Percentiles rank a stretch among this genome's conserved stretches.
Conservation (phyloP, 768 basidiomycete genomes). For the Rhodotorula diobovata region DNA sequence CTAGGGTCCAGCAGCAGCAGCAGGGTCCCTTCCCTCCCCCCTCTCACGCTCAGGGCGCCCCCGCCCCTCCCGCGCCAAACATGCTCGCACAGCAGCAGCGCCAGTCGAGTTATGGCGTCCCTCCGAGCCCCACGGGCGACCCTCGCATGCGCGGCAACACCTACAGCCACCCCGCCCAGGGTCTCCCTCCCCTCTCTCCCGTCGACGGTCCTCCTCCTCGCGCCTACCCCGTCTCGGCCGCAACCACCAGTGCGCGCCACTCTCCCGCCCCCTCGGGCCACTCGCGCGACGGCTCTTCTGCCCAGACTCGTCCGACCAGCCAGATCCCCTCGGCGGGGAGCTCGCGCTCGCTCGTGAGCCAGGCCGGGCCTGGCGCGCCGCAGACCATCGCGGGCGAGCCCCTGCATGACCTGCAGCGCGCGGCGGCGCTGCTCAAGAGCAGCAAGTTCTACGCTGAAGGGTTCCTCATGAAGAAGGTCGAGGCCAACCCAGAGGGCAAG, state of each 20-base stretch:
- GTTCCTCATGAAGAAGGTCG: slow-evolving; percentile 63
- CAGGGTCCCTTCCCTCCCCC: not conserved
- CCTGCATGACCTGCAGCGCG: slow-evolving; percentile 32
- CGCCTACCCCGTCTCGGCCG: no score
- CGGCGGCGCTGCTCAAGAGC: slow-evolving; percentile 28
- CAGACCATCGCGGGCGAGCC: slow-evolving; percentile 37
- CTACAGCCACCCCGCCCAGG: not conserved
- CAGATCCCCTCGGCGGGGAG: slow-evolving; percentile 2
- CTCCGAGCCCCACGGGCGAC: not conserved
- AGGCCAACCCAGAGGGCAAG: slow-evolving; percentile 71
- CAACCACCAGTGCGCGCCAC: not conserved
- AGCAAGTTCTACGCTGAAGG: slow-evolving; percentile 40
- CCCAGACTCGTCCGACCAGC: not conserved
- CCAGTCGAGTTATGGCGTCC: not conserved
- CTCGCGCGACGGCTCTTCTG: no score
- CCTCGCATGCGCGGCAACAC: not conserved
- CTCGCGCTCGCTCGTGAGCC: not conserved
- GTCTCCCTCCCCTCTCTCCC: not conserved
- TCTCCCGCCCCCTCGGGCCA: slow-evolving; percentile 7
- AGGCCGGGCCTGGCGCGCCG: not conserved
- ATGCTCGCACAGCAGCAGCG: not conserved
- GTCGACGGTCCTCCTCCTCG: not conserved
- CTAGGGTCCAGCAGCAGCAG: not conserved
- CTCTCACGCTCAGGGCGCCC: not conserved
- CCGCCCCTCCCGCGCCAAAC: no score